phyloP scores from a whole-genome alignment of 1,284 basidiomycete genomes.

The Inonotus obliquus region DNA sequence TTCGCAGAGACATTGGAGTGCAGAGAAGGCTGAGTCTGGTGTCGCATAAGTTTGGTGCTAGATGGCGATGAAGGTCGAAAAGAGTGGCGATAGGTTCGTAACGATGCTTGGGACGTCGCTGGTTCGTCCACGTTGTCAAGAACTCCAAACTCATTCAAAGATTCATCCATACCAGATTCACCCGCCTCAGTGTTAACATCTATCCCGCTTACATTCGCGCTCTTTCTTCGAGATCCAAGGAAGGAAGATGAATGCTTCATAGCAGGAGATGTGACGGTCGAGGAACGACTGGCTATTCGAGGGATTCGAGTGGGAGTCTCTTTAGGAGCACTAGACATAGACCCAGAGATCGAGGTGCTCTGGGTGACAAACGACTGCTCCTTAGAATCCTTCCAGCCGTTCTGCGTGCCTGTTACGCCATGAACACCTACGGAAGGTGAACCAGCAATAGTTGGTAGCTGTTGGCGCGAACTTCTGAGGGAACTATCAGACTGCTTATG shows the following conservation, averaged over 20 bases:
- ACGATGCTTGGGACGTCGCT: conserved; percentile 34
- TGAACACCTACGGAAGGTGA: conserved; percentile 77
- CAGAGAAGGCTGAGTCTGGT: conserved; percentile 54
- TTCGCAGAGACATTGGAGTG: conserved; percentile 36
- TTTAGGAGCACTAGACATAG: conserved; percentile 40
- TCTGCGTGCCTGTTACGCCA: conserved; percentile 23
- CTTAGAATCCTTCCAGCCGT: conserved; percentile 49
- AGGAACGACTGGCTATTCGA: conserved; percentile 78
- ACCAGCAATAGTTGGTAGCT: conserved; percentile 84
- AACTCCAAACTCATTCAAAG: conserved; percentile 74
- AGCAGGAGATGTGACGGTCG: conserved; percentile 61
- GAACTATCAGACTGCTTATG: conserved; percentile 78
- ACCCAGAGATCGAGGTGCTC: conserved; percentile 41
- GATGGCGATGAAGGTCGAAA: conserved; percentile 58
- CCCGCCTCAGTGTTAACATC: conserved; percentile 57
- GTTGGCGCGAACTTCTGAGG: conserved; percentile 59
- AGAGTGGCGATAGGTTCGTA: conserved; percentile 37
- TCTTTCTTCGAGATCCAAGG: conserved; percentile 54
- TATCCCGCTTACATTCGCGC: conserved; percentile 46
- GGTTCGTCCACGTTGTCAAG: conserved; percentile 52
- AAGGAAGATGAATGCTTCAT: conserved; percentile 46
- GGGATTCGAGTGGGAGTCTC: conserved; percentile 94
- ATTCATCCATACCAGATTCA: conserved; percentile 43
- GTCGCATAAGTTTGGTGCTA: conserved; percentile 25
- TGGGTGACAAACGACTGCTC: conserved; percentile 48